Evolutionary conservation across 805 yeast species (phyloP).

Genomic region (Hanseniaspora opuntiae): DNA sequence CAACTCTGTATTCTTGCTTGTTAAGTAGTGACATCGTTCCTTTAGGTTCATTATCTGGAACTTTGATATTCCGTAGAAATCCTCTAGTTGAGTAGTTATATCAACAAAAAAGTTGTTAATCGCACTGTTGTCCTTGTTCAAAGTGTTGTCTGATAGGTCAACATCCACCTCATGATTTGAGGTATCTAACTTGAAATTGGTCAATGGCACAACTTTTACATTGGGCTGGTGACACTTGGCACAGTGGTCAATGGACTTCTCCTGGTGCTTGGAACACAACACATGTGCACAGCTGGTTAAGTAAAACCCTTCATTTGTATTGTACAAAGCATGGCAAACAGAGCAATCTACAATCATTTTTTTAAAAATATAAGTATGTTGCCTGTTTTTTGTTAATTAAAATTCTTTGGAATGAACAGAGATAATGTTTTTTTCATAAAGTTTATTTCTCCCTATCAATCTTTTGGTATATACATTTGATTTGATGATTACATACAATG

Average conservation of each 20-base stretch:
- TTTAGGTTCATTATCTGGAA: constrained; percentile 21
- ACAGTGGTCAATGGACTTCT: constrained; percentile 14
- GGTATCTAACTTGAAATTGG: neutral
- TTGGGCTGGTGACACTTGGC: neutral
- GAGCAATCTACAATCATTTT: constrained; percentile 24
- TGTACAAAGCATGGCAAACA: constrained; percentile 22
- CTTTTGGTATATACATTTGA: no score
- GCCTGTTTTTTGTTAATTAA: no score
- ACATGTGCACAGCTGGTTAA: constrained; percentile 31
- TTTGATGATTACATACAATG: no score
- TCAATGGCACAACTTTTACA: constrained; percentile 18
- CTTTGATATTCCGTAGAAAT: constrained; percentile 20
- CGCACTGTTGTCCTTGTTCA: constrained; percentile 15
- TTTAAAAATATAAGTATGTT: no score
- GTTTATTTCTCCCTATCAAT: no score
- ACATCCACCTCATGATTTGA: neutral
- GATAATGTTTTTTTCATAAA: no score
- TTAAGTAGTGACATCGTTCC: constrained; percentile 20
- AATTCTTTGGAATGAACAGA: no score
- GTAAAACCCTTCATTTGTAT: constrained; percentile 18
- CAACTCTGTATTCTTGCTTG: constrained; percentile 17
- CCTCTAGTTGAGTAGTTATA: constrained; percentile 19
- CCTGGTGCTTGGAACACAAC: constrained; percentile 24
- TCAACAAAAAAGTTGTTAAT: constrained; percentile 21
- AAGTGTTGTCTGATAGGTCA: neutral